Evolutionary conservation across 192 early-diverging fungal species (phyloP), one percentile per base, ranked within the genome.

Genomic region (Phlyctochytrium planicorne): DNA sequence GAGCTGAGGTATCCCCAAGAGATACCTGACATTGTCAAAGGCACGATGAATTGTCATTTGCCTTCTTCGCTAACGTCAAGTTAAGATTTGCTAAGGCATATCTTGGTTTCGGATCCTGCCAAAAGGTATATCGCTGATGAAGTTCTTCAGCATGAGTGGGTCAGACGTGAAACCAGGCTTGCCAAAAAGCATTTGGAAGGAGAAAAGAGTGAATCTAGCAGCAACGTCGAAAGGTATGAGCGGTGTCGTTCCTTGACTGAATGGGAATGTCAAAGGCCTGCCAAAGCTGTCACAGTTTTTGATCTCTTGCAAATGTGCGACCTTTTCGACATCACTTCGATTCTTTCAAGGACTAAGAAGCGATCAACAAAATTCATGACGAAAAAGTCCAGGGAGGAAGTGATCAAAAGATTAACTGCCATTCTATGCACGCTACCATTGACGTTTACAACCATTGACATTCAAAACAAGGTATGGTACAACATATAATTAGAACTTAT

Each of bases 311-410:
- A 29, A 29, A 14, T 57, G 20, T 57, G 55, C 55, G 25, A 29
- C 55, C 4, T 57, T 6, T 29, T 57, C 25, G 55, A 57, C 55
- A 27, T 57, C 14, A 27, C 6, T 10, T 6, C 20, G 16, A 25
- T 57, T 12, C 16, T 57, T 10, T 25, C 55, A 6, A 12, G 55
- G 14, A 20, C 55, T 24, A 4, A 27, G 6, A 12, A 25, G 27
- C 16, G 20, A 27, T 25, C 27, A 57, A 57, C 55, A 57, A 57
- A 57, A 27, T 57, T 57, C 27, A 57, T 57, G 20, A 29, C 55
- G 10, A 10, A 25, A 29, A 25, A 14, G 20, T 57, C 55, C 10
- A 29, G 10, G 10, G 20, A 57, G 4, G 20, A 57, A 57, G 27
- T 29, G 4, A 57, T 57, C 55, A 14, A 29, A 57, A 14, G 55